These are phyloP conservation scores for Diaporthe vaccinii DNA, from an alignment of 2,329 filamentous ascomycete species.

Conservation along the genomic window DNA sequence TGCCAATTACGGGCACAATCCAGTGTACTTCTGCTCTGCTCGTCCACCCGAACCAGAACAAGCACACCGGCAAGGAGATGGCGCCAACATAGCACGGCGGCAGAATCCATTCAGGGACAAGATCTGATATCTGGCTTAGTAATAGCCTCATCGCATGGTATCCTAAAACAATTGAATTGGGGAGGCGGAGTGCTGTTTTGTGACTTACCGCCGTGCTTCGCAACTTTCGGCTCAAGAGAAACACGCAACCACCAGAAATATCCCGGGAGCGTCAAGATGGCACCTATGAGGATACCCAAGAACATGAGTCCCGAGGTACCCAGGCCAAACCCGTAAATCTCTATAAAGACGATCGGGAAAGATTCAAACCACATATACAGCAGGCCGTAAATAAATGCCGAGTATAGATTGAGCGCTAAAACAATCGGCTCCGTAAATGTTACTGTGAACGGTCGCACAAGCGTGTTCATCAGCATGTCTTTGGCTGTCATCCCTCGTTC, in stretches of 20 bases:
- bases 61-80: slow-evolving; percentile 65
- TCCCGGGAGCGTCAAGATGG: slow-evolving; percentile 63
- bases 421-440: slow-evolving; percentile 65
- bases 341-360: slow-evolving; percentile 66
- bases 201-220: slow-evolving; percentile 62
- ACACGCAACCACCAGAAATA: slow-evolving; percentile 75
- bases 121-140: slow-evolving; percentile 27
- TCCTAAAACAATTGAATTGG: no score
- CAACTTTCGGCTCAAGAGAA: slow-evolving; percentile 73
- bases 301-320: slow-evolving; percentile 63
- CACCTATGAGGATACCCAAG: slow-evolving; percentile 61
- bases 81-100: slow-evolving; percentile 70
- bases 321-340: slow-evolving; percentile 63
- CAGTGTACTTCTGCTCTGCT: slow-evolving; percentile 38
- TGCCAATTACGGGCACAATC: slow-evolving; percentile 40
- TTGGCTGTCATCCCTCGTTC: slow-evolving; percentile 54
- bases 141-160: neutral
- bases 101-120: slow-evolving; percentile 76
- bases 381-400: slow-evolving; percentile 62
- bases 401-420: slow-evolving; percentile 72
- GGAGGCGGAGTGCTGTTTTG: neutral
- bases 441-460: slow-evolving; percentile 72
- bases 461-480: slow-evolving; percentile 63
- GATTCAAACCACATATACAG: slow-evolving; percentile 67
- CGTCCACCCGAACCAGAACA: slow-evolving; percentile 72